Percentiles rank a stretch among this genome's conserved stretches.
phyloP scores from a whole-genome alignment of 192 early-diverging fungal species.

The Nowakowskiella sp. region DNA sequence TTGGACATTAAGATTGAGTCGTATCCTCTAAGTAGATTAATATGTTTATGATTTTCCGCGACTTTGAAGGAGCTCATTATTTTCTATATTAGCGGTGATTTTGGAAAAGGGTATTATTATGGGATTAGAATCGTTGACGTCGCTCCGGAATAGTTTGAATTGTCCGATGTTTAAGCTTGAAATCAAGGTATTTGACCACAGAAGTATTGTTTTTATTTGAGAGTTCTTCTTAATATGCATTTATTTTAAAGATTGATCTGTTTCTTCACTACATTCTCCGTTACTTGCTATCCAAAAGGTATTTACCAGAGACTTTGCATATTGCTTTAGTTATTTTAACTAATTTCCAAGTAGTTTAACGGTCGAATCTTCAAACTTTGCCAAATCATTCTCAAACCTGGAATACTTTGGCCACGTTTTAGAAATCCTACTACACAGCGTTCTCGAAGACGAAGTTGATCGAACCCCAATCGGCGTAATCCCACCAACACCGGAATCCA shows the following conservation, averaged over 20 bases:
- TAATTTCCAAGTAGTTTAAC: slow-evolving; percentile 27
- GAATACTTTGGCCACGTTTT: slow-evolving; percentile 88
- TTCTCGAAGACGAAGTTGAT: slow-evolving; percentile 77
- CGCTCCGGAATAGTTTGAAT: slow-evolving; percentile 44
- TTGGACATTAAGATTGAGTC: slow-evolving; percentile 61
- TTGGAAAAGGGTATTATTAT: slow-evolving; percentile 65
- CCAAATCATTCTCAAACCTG: slow-evolving; percentile 58
- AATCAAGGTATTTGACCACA: slow-evolving; percentile 48
- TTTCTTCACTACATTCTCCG: slow-evolving; percentile 65
- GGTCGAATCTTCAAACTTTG: slow-evolving; percentile 61
- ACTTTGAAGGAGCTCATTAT: slow-evolving; percentile 3
- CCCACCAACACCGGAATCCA: too few relatives aligned
- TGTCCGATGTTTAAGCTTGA: slow-evolving; percentile 53
- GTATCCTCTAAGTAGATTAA: slow-evolving; percentile 63
- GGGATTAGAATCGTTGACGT: slow-evolving; percentile 64
- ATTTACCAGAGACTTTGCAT: slow-evolving; percentile 12
- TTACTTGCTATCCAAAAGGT: slow-evolving; percentile 45
- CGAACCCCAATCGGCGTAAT: too few relatives aligned
- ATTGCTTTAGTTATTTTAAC: background rate
- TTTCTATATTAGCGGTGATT: slow-evolving; percentile 48
- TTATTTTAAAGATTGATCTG: slow-evolving; percentile 54
- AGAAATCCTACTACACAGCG: slow-evolving; percentile 84
- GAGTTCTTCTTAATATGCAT: background rate
- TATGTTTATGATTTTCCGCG: background rate
- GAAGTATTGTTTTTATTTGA: background rate